Evolutionary conservation across 805 yeast species (phyloP), one percentile per base, ranked within the genome.

Genomic region (Nakazawaea populi): DNA sequence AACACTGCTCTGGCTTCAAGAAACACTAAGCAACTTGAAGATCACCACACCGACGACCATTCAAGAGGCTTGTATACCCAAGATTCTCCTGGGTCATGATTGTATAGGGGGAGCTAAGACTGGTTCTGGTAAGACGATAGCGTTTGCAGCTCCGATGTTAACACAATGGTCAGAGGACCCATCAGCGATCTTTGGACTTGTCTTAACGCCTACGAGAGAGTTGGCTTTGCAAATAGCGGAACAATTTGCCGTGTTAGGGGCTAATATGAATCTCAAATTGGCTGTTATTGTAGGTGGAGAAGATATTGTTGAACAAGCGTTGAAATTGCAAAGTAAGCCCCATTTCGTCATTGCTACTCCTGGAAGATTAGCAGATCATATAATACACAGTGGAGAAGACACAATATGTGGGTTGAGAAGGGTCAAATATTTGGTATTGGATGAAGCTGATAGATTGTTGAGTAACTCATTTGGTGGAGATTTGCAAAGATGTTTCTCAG

Each of bases 41-140:
- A 94, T 94, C 44, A 72, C 76, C 30, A 74, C 77, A 5, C 99
- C 99, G 1, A 88, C 98, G 0, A 80, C 81, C 24, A 92, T 94
- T 70, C 99, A 94, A 65, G 63, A 72, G 7, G 88, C 89, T 4
- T 89, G 97, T 63, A 92, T 94, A 44, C 98, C 98, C 0, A 79
- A 85, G 51, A 87, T 94, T 52, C 64, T 94, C 38, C 74, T 73
- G 41, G 97, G 96, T 6, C 78, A 83, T 58, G 96, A 91, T 65
- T 91, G 97, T 68, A 92, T 94, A 48, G 99, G 99, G 47, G 99
- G 99, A 42, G 99, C 99, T 34, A 87, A 87, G 66, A 94, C 99
- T 0, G 99, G 99, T 68, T 85, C 96, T 14, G 99, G 99, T 78
- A 94, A 94, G 65, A 94, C 99, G 1, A 83, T 94, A 27, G 97